A percentile compares a stretch with the other conserved stretches of the same genome.
These are phyloP conservation scores for Vicia villosa DNA, from an alignment of 306 rosid species.

Conservation along the genomic window DNA sequence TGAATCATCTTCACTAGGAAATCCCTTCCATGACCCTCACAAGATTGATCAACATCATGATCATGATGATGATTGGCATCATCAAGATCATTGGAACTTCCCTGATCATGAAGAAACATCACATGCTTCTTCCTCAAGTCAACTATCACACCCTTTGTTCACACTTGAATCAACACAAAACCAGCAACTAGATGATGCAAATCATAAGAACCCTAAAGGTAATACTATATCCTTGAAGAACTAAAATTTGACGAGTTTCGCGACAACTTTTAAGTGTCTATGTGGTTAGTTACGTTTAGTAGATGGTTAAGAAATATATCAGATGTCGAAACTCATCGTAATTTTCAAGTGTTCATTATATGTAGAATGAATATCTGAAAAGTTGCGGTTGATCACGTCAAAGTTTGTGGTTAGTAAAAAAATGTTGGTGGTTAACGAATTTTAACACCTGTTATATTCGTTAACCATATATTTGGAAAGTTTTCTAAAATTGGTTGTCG, in stretches of 20 bases:
- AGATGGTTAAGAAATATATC: neutral
- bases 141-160: conserved; percentile 21
- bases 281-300: neutral
- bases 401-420: neutral
- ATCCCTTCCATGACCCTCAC: neutral
- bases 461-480: neutral
- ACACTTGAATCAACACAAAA: conserved; percentile 11
- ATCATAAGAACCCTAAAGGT: conserved; percentile 8
- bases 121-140: conserved; percentile 16
- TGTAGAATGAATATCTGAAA: neutral
- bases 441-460: neutral
- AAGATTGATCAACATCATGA: conserved; percentile 12
- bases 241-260: too few relatives aligned
- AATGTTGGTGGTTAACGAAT: neutral
- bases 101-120: conserved; percentile 1
- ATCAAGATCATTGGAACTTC: conserved; percentile 12
- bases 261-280: too few relatives aligned
- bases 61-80: neutral
- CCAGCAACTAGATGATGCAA: neutral
- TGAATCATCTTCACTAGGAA: conserved; percentile 21
- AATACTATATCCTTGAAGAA: too few relatives aligned
- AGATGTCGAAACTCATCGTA: neutral
- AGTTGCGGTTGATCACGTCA: neutral
- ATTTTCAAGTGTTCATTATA: neutral
- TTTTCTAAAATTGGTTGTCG: neutral